phyloP scores from a whole-genome alignment of 1,139 yeast genomes.

The Taphrina sp. region DNA sequence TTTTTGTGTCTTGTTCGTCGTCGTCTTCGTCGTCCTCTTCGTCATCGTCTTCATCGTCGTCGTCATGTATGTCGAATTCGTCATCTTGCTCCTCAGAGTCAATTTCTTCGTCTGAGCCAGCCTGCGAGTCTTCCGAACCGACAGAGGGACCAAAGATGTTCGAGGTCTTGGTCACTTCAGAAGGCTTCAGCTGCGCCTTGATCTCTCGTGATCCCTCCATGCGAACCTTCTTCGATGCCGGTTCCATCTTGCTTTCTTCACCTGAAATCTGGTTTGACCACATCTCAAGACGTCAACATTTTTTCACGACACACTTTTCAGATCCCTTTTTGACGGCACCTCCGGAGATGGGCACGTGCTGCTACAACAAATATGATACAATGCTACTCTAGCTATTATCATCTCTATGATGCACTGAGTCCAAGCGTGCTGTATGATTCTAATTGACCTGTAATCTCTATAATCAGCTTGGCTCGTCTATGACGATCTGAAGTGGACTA shows the following conservation, averaged over 20 bases:
- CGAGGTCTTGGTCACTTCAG: slow-evolving; percentile 13
- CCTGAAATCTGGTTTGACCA: too few species aligned
- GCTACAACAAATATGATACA: too few species aligned
- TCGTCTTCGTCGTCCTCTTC: slow-evolving; percentile 37
- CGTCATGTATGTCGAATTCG: background rate
- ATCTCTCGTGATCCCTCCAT: slow-evolving; percentile 11
- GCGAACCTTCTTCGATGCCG: slow-evolving; percentile 9
- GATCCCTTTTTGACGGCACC: too few species aligned
- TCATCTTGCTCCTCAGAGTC: slow-evolving; percentile 9
- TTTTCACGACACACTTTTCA: too few species aligned
- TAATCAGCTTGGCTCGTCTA: too few species aligned
- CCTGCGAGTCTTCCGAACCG: background rate
- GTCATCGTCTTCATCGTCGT: slow-evolving; percentile 34
- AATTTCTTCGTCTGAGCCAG: slow-evolving; percentile 1
- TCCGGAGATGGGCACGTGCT: too few species aligned
- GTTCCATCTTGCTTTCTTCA: slow-evolving; percentile 8
- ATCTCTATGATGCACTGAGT: too few species aligned
- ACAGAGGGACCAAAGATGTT: slow-evolving; percentile 19
- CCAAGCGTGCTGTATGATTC: background rate
- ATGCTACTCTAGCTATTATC: too few species aligned
- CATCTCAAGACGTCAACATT: too few species aligned
- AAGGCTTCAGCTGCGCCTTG: slow-evolving; percentile 24
- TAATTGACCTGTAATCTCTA: too few species aligned
- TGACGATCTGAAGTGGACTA: too few species aligned
- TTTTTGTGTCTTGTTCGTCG: slow-evolving; percentile 39